phyloP scores from a whole-genome alignment of 1,139 yeast genomes.

The Taiozyma onychis region DNA sequence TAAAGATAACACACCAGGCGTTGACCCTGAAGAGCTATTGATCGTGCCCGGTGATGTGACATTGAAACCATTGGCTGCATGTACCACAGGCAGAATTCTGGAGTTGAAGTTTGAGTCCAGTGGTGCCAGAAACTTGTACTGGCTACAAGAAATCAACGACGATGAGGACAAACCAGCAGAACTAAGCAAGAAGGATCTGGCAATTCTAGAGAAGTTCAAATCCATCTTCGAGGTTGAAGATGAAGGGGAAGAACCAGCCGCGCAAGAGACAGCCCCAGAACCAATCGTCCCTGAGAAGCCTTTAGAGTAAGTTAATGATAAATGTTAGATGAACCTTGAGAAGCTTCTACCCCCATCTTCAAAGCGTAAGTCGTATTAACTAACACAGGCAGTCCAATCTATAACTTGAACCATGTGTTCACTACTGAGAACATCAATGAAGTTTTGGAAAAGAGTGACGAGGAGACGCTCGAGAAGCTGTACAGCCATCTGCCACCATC shows the following conservation, averaged over 20 bases:
- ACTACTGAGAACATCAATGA: slow-evolving; percentile 34
- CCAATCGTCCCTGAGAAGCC: neutral
- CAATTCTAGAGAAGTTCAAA: slow-evolving; percentile 45
- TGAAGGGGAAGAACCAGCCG: slow-evolving; percentile 20
- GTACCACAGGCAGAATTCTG: slow-evolving; percentile 80
- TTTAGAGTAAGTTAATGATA: neutral
- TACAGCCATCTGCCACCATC: slow-evolving; percentile 42
- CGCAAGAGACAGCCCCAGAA: slow-evolving; percentile 1
- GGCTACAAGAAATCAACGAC: slow-evolving; percentile 86
- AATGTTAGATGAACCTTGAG: neutral
- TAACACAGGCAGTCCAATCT: slow-evolving; percentile 13
- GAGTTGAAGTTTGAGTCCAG: slow-evolving; percentile 78
- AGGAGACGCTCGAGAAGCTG: slow-evolving; percentile 31
- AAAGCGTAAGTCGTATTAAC: slow-evolving; percentile 3
- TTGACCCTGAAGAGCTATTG: slow-evolving; percentile 62
- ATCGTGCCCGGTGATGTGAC: slow-evolving; percentile 92
- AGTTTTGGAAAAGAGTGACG: slow-evolving; percentile 34
- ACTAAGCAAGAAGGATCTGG: slow-evolving; percentile 59
- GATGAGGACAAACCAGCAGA: slow-evolving; percentile 44
- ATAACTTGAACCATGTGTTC: slow-evolving; percentile 32
- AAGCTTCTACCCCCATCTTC: neutral
- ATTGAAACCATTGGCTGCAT: slow-evolving; percentile 68
- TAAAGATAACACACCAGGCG: slow-evolving; percentile 33
- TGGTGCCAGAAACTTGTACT: slow-evolving; percentile 78
- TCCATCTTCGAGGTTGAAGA: slow-evolving; percentile 44